Percentiles rank a stretch among this genome's conserved stretches.
phyloP scores from a whole-genome alignment of 331 rosid species.

The Dryas integrifolia region DNA sequence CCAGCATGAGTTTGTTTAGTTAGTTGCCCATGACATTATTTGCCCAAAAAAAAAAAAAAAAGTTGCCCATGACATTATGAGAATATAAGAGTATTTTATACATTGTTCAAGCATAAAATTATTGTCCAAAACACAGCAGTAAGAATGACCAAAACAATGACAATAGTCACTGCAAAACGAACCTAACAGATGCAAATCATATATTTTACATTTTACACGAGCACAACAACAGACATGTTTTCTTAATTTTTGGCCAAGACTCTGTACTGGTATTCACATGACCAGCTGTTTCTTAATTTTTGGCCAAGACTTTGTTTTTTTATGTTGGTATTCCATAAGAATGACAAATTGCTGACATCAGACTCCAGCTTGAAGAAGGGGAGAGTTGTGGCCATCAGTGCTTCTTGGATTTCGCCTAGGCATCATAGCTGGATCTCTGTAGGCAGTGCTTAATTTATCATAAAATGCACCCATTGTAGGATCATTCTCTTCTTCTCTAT shows the following conservation, averaged over 20 bases:
- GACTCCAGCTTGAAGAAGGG: slow-evolving; percentile 49
- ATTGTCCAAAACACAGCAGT: neutral
- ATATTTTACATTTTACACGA: neutral
- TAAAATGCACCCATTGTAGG: slow-evolving; percentile 49
- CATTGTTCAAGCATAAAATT: neutral
- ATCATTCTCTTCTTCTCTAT: slow-evolving; percentile 55
- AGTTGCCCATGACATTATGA: neutral
- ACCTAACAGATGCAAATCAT: neutral
- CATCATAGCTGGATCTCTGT: slow-evolving; percentile 58
- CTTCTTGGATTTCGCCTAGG: slow-evolving; percentile 41
- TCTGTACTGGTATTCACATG: neutral
- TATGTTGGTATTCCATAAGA: neutral
- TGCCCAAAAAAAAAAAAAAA: no score
- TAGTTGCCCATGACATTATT: neutral
- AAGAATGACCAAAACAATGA: neutral
- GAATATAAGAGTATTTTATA: neutral
- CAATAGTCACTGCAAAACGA: slow-evolving; percentile 1
- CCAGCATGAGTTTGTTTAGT: neutral
- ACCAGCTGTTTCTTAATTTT: neutral
- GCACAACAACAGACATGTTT: neutral
- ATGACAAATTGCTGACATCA: slow-evolving; percentile 19
- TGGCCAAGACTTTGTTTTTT: neutral
- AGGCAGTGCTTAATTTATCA: slow-evolving; percentile 48
- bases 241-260: neutral
- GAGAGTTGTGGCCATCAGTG: slow-evolving; percentile 39